Conservation (phyloP, 2,329 filamentous ascomycete genomes). For the Epichloe baconii region DNA sequence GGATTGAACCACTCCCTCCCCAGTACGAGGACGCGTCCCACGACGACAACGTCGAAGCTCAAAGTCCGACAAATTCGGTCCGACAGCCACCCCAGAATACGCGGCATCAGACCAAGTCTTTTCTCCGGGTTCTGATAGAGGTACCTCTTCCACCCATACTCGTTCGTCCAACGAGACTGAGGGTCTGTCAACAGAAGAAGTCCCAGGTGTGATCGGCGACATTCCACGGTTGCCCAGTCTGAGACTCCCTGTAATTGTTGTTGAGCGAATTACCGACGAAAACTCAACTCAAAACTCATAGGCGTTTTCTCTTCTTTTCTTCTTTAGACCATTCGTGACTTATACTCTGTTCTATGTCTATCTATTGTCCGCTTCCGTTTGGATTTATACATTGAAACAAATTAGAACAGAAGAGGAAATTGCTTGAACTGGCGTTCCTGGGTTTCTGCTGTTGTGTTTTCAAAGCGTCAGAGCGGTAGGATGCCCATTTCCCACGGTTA, state of each 20-base stretch:
- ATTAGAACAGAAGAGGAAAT: no score
- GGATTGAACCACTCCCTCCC: conserved; percentile 33
- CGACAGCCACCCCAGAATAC: conserved; percentile 40
- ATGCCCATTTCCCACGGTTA: no score
- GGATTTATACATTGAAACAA: no score
- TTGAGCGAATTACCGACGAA: background rate
- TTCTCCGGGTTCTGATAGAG: background rate
- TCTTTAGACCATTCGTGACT: no score
- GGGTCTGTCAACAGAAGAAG: background rate
- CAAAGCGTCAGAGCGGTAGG: no score
- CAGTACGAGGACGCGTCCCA: conserved; percentile 40
- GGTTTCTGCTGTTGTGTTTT: no score
- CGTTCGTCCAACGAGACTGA: background rate
- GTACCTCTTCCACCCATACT: background rate
- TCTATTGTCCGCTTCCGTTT: no score
- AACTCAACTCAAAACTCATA: background rate
- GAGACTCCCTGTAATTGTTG: background rate
- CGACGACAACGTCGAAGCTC: conserved; percentile 22
- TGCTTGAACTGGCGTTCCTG: no score
- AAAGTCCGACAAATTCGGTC: conserved; percentile 10
- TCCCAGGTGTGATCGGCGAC: background rate
- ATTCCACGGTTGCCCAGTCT: background rate
- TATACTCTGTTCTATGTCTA: no score
- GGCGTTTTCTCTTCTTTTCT: background rate
- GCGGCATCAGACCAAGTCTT: background rate